These are phyloP conservation scores for Puccinia horiana DNA, from an alignment of 1,284 basidiomycete species.

Conservation along the genomic window DNA sequence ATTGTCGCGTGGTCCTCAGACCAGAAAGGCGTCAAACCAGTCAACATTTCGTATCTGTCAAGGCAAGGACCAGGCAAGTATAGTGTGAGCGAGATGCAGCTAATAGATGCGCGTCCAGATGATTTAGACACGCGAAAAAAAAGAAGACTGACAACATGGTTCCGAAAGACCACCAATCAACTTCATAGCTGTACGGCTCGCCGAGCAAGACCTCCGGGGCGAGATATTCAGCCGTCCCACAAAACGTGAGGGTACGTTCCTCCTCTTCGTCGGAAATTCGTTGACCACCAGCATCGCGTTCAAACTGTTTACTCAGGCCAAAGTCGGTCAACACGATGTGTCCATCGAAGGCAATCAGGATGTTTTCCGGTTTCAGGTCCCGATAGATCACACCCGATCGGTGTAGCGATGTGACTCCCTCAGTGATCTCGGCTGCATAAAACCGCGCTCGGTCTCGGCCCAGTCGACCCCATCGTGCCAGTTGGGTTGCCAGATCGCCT, in stretches of 20 bases:
- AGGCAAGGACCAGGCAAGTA: constrained; percentile 51
- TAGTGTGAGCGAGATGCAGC: constrained; percentile 51
- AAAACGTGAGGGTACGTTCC: constrained; percentile 71
- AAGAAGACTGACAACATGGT: constrained; percentile 91
- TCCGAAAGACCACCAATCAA: constrained; percentile 97
- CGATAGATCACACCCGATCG: constrained; percentile 72
- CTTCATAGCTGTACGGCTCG: constrained; percentile 84
- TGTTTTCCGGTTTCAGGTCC: constrained; percentile 91
- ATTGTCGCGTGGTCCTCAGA: constrained; percentile 89
- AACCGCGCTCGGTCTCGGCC: constrained; percentile 89
- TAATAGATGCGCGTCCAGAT: no score
- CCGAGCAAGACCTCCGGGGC: constrained; percentile 78
- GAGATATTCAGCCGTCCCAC: constrained; percentile 80
- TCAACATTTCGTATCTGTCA: constrained; percentile 30
- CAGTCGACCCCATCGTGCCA: constrained; percentile 87
- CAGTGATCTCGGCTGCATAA: constrained; percentile 92
- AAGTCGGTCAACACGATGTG: constrained; percentile 96
- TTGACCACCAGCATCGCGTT: constrained; percentile 52
- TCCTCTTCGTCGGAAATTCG: constrained; percentile 40
- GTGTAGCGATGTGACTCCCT: constrained; percentile 88
- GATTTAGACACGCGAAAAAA: constrained; percentile 69
- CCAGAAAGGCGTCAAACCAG: constrained; percentile 81
- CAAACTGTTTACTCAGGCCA: constrained; percentile 72
- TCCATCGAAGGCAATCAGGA: constrained; percentile 85
- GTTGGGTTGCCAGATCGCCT: constrained; percentile 92